Percentiles rank a stretch among this genome's conserved stretches.
Conservation (phyloP, 2,329 filamentous ascomycete genomes). For the Cryoendolithus antarcticus region DNA sequence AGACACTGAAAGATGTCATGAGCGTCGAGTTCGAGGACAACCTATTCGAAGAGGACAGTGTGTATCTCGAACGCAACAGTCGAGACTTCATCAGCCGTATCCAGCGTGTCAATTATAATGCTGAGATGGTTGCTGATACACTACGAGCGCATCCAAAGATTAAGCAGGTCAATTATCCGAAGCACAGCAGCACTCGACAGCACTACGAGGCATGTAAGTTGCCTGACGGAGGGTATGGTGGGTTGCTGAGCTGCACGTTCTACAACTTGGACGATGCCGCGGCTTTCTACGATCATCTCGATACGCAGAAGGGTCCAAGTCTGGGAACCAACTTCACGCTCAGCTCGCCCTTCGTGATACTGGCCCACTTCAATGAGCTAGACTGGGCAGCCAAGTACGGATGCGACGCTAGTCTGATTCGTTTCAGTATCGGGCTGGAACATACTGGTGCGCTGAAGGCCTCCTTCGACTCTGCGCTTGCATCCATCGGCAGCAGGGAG, state of each 20-base stretch:
- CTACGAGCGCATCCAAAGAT: conserved; percentile 52
- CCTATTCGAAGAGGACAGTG: conserved; percentile 85
- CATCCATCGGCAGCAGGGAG: conserved; percentile 31
- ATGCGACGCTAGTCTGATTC: conserved; percentile 66
- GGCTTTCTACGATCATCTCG: conserved; percentile 71
- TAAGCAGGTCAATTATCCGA: conserved; percentile 77
- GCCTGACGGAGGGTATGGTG: conserved; percentile 72
- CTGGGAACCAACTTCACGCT: conserved; percentile 95
- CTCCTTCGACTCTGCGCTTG: conserved; percentile 58
- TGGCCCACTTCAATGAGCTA: conserved; percentile 84
- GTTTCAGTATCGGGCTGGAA: conserved; percentile 84
- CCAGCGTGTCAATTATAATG: conserved; percentile 71
- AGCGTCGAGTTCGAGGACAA: conserved; percentile 65
- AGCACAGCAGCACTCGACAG: conserved; percentile 53
- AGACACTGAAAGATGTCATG: conserved; percentile 53
- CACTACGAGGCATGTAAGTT: conserved; percentile 72
- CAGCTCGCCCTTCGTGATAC: conserved; percentile 73
- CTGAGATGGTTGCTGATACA: conserved; percentile 68
- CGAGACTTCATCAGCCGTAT: conserved; percentile 79
- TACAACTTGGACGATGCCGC: conserved; percentile 56
- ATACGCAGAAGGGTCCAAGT: conserved; percentile 87
- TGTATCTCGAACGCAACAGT: conserved; percentile 94
- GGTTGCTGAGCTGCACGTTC: conserved; percentile 76
- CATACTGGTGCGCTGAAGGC: conserved; percentile 53
- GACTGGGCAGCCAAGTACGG: conserved; percentile 81